A percentile compares a stretch with the other conserved stretches of the same genome.
Evolutionary conservation across 164 flowering plant genomes (phyloP).

Genomic region (Brasenia schreberi): DNA sequence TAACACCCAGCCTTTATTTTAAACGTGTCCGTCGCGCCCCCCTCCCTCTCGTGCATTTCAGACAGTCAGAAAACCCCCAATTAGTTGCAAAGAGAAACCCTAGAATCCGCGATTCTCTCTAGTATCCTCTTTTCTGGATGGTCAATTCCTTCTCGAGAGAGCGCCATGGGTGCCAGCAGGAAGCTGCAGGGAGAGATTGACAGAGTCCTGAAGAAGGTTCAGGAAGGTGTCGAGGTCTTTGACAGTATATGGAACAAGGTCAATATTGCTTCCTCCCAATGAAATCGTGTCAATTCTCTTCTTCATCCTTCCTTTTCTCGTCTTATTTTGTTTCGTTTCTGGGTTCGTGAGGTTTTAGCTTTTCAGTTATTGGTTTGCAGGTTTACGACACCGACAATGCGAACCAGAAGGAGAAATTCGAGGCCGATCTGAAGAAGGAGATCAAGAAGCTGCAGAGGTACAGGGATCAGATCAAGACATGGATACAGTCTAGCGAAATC

Average conservation of each 20-base stretch:
- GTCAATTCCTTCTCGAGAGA: not conserved
- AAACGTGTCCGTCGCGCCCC: no score
- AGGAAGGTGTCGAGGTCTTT: slow-evolving; percentile 95
- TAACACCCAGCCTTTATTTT: not conserved
- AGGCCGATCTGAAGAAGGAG: slow-evolving; percentile 98
- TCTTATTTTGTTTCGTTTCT: not conserved
- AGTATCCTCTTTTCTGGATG: not conserved
- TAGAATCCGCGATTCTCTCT: no score
- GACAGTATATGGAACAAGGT: slow-evolving; percentile 99
- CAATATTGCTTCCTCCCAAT: not conserved
- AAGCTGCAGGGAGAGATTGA: slow-evolving; percentile 99
- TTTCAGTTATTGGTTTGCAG: slow-evolving; percentile 20
- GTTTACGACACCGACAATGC: slow-evolving; percentile 97
- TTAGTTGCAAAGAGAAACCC: no score
- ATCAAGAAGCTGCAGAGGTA: slow-evolving; percentile 96
- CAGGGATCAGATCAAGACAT: slow-evolving; percentile 97
- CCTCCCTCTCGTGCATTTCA: no score
- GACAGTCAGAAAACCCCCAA: no score
- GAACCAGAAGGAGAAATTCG: slow-evolving; percentile 98
- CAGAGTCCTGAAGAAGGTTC: slow-evolving; percentile 97
- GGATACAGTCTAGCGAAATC: slow-evolving; percentile 98
- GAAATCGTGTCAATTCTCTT: not conserved
- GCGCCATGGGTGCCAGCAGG: slow-evolving; percentile 86
- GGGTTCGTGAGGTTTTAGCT: not conserved
- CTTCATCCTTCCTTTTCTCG: not conserved